phyloP scores from a whole-genome alignment of 2,329 filamentous ascomycete species.

The Ophiostoma himal-ulmi region DNA sequence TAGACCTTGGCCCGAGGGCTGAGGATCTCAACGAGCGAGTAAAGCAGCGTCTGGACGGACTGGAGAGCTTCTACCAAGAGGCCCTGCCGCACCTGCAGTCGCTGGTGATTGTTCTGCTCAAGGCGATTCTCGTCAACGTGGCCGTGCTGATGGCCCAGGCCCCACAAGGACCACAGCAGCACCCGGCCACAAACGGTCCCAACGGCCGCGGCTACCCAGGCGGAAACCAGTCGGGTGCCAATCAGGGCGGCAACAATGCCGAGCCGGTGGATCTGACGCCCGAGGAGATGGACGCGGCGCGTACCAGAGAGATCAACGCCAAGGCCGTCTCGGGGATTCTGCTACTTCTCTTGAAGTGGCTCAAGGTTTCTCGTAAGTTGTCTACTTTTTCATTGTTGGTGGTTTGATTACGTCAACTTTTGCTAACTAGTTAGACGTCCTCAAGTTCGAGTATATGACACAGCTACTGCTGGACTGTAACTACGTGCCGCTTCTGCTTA shows the following conservation, averaged over 20 bases:
- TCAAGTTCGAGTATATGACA: constrained; percentile 94
- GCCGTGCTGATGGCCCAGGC: constrained; percentile 68
- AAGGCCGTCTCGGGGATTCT: constrained; percentile 91
- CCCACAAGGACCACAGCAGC: constrained; percentile 41
- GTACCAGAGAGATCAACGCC: constrained; percentile 77
- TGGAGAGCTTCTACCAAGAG: constrained; percentile 76
- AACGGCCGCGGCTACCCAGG: background rate
- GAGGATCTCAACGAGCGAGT: constrained; percentile 47
- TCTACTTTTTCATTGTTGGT: background rate
- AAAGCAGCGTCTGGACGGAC: constrained; percentile 60
- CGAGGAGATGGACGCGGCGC: constrained; percentile 75
- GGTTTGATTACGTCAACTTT: background rate
- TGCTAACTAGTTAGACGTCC: constrained; percentile 55
- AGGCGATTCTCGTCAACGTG: constrained; percentile 80
- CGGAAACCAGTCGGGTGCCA: constrained; percentile 27
- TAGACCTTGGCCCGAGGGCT: constrained; percentile 48
- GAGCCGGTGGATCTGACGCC: constrained; percentile 45
- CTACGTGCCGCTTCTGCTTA: constrained; percentile 85
- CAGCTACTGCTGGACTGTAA: constrained; percentile 92
- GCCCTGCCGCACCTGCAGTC: constrained; percentile 85
- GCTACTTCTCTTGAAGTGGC: constrained; percentile 88
- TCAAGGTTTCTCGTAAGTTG: constrained; percentile 81
- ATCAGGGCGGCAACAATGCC: constrained; percentile 28
- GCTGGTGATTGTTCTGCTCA: constrained; percentile 84
- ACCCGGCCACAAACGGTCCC: constrained; percentile 14